Evolutionary conservation across 129 eudicot genomes (phyloP), one percentile per base, ranked within the genome.

Genomic region (Tagetes erecta): DNA sequence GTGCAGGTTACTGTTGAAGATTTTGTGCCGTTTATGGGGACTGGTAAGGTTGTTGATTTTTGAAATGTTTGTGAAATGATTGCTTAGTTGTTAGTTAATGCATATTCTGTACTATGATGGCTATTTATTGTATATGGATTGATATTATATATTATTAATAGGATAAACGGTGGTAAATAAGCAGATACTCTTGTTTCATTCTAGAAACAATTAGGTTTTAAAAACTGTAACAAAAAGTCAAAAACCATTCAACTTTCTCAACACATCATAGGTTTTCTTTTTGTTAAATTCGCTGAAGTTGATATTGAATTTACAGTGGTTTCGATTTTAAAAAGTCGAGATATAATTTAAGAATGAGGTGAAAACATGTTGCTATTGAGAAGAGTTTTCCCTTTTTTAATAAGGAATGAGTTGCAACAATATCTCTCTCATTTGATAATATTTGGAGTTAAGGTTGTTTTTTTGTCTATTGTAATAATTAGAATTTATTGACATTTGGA

Each of bases 21-120:
- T 72, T 95, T 95, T 52, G 84, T 91, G 37, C 99, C 99, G 36
- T 95, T 95, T 64, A 87, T 83, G 96, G 99, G 97, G 49, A 95
- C 97, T 5, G 97, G 96, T 95, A 84, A 9, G 57, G 12, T 7
- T 33, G 58, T 67, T 73, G 44, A 3, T 20, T 3, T 50, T 51
- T 33, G 9, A 30, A 1, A 34, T 73, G 38, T 10, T 52, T 37
- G 27, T 38, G 2, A 50, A 40, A 55, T 71, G 2, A 1, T 40
- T 41, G 27, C 27, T 20, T 20, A 20, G 27, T 20, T 20, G 27
- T 20, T 20, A 20, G 27, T 20, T 20, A 20, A 20, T 20, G 27
- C 27, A 20, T 20, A 20, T 20, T 20, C 27, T 20, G 27, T 20
- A 20, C 27, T 20, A 20, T 20, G 27, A 20, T 20, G 27, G 27